Evolutionary conservation across 1,139 yeast species (phyloP), one percentile per base, ranked within the genome.

Genomic region (Taiozyma sp.): DNA sequence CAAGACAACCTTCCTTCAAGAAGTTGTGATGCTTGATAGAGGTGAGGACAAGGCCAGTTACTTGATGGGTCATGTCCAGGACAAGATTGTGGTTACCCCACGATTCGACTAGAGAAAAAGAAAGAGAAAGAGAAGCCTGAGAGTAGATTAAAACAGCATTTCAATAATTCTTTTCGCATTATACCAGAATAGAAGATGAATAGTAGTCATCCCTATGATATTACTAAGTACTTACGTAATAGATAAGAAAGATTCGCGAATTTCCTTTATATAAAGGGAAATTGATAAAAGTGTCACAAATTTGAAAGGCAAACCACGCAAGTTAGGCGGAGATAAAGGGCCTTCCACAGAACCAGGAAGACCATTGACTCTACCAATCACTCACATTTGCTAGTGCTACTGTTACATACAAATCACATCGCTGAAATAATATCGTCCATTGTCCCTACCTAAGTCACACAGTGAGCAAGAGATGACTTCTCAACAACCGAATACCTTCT

Each of bases 1-100:
- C 2, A 79, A 83, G 13, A 71, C 87, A 13, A 77, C 79, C n/a
- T 85, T 89, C 60, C 69, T 87, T 45, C 97, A 91, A 65, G 93
- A 89, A 58, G 73, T 89, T 27, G 83, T 86, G n/a, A 61, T 89
- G 32, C 49, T 54, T 49, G 81, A 83, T 47, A 60, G 66, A 36
- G 73, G 71, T 19, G 74, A 75, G 42, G 75, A 23, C 1, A 70
- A 72, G 45, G 70, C 74, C 30, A 75, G 84, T 10, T 73, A 74
- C 51, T 73, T 84, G 24, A 65, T 89, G 51, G 96, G 96, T 8
- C 79, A 76, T 49, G 72, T 87, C 0, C 74, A 77, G 28, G 71
- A 70, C 12, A 70, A 69, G 56, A 57, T 69, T 13, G 73, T 76
- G 4, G 74, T 72, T 2, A 73, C 74, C 9, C 80, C 81, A n/a